Conservation (phyloP, 805 yeast genomes). For the Wickerhamomyces chaumierensis region DNA sequence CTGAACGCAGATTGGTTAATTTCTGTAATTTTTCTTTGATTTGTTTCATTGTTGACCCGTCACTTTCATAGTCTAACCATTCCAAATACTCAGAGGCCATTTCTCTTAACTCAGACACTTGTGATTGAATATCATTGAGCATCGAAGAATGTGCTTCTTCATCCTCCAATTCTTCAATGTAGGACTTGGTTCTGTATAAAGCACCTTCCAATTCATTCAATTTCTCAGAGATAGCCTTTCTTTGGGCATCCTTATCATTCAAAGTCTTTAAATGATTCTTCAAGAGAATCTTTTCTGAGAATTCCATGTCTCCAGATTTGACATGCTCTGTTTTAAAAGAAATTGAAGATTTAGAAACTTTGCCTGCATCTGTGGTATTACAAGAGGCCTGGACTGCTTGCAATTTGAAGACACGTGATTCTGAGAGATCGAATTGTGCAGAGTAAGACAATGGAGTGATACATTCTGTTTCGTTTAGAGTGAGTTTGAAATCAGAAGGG, state of each 20-base stretch:
- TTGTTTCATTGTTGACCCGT: slow-evolving; percentile 30
- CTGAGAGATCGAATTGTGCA: slow-evolving; percentile 34
- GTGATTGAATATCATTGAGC: slow-evolving; percentile 28
- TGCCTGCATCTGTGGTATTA: slow-evolving; percentile 14
- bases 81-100: slow-evolving; percentile 43
- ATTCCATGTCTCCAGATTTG: slow-evolving; percentile 37
- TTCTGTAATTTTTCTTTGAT: slow-evolving; percentile 22
- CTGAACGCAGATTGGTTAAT: slow-evolving; percentile 18
- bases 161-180: slow-evolving; percentile 31
- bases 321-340: slow-evolving; percentile 22
- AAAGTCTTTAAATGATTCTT: slow-evolving; percentile 37
- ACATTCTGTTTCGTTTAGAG: slow-evolving; percentile 28
- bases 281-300: slow-evolving; percentile 34
- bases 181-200: slow-evolving; percentile 58
- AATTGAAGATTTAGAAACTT: slow-evolving; percentile 13
- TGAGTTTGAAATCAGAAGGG: slow-evolving; percentile 14
- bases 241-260: slow-evolving; percentile 42
- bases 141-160: slow-evolving; percentile 35
- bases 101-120: slow-evolving; percentile 24
- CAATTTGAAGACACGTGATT: slow-evolving; percentile 39
- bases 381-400: slow-evolving; percentile 36
- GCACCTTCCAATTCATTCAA: slow-evolving; percentile 62
- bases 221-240: slow-evolving; percentile 41
- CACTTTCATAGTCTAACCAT: slow-evolving; percentile 73
- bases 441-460: slow-evolving; percentile 23